Percentiles rank a stretch among this genome's conserved stretches.
Evolutionary conservation across 768 basidiomycete genomes (phyloP).

Genomic region (Termitomyces sp.): DNA sequence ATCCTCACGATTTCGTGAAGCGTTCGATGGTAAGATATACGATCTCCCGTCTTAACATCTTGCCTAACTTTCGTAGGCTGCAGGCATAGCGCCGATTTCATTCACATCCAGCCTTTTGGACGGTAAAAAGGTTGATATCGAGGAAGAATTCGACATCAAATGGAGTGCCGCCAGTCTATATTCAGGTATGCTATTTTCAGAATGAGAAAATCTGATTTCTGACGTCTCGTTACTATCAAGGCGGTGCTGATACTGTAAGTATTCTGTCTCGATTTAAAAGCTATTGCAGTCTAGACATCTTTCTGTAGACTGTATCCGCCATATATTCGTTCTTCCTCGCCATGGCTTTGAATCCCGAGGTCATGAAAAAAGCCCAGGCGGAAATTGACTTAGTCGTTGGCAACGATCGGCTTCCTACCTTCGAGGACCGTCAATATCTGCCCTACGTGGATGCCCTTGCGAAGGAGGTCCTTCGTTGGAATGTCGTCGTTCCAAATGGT

Average conservation of each 20-base stretch:
- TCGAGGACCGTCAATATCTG: constrained; percentile 48
- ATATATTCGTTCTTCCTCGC: constrained; percentile 60
- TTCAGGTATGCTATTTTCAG: constrained; percentile 28
- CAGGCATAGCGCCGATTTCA: constrained; percentile 51
- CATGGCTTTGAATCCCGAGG: constrained; percentile 51
- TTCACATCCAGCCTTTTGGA: constrained; percentile 57
- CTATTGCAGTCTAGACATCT: constrained; percentile 1
- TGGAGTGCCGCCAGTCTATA: constrained; percentile 60
- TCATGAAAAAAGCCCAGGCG: constrained; percentile 50
- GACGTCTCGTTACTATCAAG: constrained; percentile 21
- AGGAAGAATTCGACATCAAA: constrained; percentile 60
- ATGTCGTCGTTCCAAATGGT: constrained; percentile 40
- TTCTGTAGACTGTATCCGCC: constrained; percentile 51
- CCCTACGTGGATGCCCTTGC: constrained; percentile 58
- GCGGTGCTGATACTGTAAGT: constrained; percentile 53
- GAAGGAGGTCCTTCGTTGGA: constrained; percentile 54
- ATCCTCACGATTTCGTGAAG: constrained; percentile 52
- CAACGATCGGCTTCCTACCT: constrained; percentile 52
- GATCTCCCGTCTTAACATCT: constrained; percentile 6
- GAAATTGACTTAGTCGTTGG: constrained; percentile 61
- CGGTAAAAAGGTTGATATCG: constrained; percentile 37
- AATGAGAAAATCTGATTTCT: neutral
- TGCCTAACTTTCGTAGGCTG: constrained; percentile 31
- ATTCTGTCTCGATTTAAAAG: neutral
- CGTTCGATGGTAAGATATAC: constrained; percentile 42